These are phyloP conservation scores for Phaeosphaeria sp. DNA, from an alignment of 2,329 filamentous ascomycete species.

Conservation along the genomic window DNA sequence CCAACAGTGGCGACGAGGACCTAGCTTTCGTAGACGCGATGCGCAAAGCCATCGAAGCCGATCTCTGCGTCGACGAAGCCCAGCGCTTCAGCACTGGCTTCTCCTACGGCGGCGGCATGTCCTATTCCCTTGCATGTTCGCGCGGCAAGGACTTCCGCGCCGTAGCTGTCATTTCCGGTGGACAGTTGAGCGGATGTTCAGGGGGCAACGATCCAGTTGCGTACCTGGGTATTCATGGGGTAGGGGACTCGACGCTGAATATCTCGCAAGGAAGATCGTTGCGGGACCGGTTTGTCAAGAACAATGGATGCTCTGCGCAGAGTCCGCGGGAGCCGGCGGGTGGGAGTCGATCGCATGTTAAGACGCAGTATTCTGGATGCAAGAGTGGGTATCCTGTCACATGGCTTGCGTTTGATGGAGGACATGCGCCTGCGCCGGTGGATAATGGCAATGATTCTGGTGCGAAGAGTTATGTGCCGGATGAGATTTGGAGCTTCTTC, in stretches of 20 bases:
- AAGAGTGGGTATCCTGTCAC: conserved; percentile 39
- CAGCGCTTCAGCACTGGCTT: conserved; percentile 54
- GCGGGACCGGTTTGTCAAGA: conserved; percentile 47
- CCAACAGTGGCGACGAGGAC: conserved; percentile 51
- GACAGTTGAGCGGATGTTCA: conserved; percentile 19
- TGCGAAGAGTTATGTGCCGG: conserved; percentile 15
- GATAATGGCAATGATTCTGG: conserved; percentile 15
- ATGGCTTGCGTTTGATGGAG: conserved; percentile 33
- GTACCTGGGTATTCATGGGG: conserved; percentile 51
- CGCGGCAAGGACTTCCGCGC: conserved; percentile 49
- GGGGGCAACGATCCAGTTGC: conserved; percentile 31
- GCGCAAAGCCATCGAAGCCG: conserved; percentile 46
- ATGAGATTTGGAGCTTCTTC: conserved; percentile 20
- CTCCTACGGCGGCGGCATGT: conserved; percentile 54
- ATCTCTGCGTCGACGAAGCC: conserved; percentile 52
- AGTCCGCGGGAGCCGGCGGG: conserved; percentile 20
- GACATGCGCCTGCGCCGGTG: conserved; percentile 26
- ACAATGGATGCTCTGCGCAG: conserved; percentile 44
- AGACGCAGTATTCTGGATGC: conserved; percentile 30
- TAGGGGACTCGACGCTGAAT: conserved; percentile 44
- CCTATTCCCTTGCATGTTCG: conserved; percentile 51
- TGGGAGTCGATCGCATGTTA: conserved; percentile 15
- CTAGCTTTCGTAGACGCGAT: conserved; percentile 51
- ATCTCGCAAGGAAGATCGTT: conserved; percentile 42
- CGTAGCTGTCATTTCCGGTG: conserved; percentile 40